phyloP scores from a whole-genome alignment of 345 rosid species.

The Populus pruinosa region DNA sequence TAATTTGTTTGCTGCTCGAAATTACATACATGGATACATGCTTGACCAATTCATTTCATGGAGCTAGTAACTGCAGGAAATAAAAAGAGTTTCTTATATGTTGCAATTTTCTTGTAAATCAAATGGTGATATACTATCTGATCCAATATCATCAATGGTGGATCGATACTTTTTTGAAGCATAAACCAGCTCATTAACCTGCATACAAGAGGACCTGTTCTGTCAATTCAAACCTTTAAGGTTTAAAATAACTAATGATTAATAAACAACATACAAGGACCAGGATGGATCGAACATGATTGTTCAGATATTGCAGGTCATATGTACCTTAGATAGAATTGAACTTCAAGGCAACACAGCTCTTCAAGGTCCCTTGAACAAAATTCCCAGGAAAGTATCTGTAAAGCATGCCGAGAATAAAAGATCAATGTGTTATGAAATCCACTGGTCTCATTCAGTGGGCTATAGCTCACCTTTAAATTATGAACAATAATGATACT shows the following conservation, averaged over 20 bases:
- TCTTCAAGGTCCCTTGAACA: slow-evolving; percentile 1
- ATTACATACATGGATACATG: background rate
- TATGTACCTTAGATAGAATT: background rate
- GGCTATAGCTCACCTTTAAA: slow-evolving; percentile 34
- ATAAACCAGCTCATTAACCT: background rate
- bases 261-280: background rate
- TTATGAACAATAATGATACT: slow-evolving; percentile 38
- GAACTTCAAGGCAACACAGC: background rate
- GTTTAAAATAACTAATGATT: background rate
- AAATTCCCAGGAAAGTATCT: background rate
- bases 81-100: background rate
- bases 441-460: background rate
- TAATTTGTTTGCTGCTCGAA: background rate
- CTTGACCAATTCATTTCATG: background rate
- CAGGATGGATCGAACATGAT: background rate
- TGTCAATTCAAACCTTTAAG: background rate
- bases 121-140: background rate
- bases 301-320: background rate
- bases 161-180: background rate
- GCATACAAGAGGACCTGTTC: background rate
- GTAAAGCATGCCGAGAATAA: background rate
- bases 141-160: background rate
- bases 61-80: background rate
- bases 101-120: background rate
- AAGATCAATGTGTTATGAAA: background rate